Evolutionary conservation across 805 yeast species (phyloP).

Genomic region (Citeromyces nyonsensis): DNA sequence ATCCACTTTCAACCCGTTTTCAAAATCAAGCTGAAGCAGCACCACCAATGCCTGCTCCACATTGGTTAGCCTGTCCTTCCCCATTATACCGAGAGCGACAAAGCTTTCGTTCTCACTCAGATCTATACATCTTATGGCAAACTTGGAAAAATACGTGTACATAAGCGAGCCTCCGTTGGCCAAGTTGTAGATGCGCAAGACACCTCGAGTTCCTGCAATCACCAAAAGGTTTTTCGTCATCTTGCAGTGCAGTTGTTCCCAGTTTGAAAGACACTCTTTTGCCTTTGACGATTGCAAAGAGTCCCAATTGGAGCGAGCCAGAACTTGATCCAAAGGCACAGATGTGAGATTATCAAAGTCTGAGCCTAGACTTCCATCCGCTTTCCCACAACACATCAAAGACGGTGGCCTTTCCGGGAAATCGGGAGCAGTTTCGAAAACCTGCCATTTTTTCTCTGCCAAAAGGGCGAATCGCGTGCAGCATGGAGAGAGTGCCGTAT

Average conservation of each 20-base stretch:
- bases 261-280: constrained; percentile 21
- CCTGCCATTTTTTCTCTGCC: constrained; percentile 59
- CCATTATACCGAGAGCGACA: constrained; percentile 73
- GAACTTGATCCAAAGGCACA: constrained; percentile 8
- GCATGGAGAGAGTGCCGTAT: constrained; percentile 50
- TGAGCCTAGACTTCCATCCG: constrained; percentile 53
- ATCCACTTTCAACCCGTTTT: constrained; percentile 17
- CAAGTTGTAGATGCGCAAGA: constrained; percentile 50
- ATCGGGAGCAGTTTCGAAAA: constrained; percentile 35
- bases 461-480: constrained; percentile 50
- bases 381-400: constrained; percentile 51
- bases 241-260: constrained; percentile 49
- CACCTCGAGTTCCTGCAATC: constrained; percentile 61
- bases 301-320: constrained; percentile 12
- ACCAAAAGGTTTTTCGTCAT: constrained; percentile 45
- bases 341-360: constrained; percentile 21
- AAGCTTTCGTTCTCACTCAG: constrained; percentile 48
- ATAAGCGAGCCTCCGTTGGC: constrained; percentile 41
- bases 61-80: constrained; percentile 52
- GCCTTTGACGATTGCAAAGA: constrained; percentile 11
- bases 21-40: constrained; percentile 20
- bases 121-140: constrained; percentile 70
- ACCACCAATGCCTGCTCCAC: constrained; percentile 67
- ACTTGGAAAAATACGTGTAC: constrained; percentile 52
- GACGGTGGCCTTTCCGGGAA: constrained; percentile 30